Evolutionary conservation across 768 basidiomycete species (phyloP), one percentile per base, ranked within the genome.

Genomic region (Epithele typhae): DNA sequence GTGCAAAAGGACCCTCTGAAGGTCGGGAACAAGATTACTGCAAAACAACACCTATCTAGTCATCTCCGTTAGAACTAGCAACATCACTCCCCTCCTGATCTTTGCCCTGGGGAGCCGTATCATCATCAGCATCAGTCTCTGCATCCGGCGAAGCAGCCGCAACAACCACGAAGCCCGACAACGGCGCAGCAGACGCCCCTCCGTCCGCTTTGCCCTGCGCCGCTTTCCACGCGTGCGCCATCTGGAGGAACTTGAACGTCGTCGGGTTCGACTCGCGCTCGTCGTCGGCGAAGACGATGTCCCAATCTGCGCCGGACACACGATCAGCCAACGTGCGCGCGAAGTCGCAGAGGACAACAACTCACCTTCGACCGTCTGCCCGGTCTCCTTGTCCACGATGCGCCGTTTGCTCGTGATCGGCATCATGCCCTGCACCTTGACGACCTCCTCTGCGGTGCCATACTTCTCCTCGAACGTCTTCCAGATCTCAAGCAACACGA

Each of bases 251-350:
- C 60, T 93, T 95, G 84, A 93, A 95, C 0, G 90, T 81, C 0
- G 91, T 84, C 0, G 94, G 91, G 59, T 96, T 95, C 37, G 86
- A 80, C 59, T 95, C 94, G 43, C 85, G 78, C 60, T 96, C 92
- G 75, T 98, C 95, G 71, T 97, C 95, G 22, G 92, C 84, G 65
- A 97, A 98, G 18, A 94, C 84, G 59, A 94, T 80, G 60, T 95
- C 94, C 84, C 88, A 95, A 59, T 95, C 94, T 93, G 23, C 4
- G 17, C 32, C 27, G 27, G 27, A 30, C 8, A 30, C 27, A 30
- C 14, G 27, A 30, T 30, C 27, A 30, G 27, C 27, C 27, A 7
- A 14, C 17, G 21, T 14, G 39, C 33, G 32, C 17, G 21, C 33
- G 18, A 23, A 35, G 33, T 14, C 34, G 40, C 22, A 33, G 6